A percentile compares a stretch with the other conserved stretches of the same genome.
Conservation (phyloP, 108 stramenopile genomes). For the Epithemia pelagica region DNA sequence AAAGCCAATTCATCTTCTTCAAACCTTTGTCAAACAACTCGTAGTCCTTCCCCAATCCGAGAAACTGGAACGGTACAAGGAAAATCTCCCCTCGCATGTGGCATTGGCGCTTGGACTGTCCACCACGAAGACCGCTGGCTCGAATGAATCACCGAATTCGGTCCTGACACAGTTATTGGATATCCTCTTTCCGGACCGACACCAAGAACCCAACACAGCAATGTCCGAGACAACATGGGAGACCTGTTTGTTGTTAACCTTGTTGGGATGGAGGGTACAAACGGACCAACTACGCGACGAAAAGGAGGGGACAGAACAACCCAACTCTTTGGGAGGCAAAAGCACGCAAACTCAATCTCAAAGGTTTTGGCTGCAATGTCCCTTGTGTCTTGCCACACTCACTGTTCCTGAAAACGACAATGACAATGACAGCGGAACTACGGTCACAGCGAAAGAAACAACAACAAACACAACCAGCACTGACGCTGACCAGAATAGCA, state of each 20-base stretch:
- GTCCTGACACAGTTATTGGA: not conserved
- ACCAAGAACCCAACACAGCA: not conserved
- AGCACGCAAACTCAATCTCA: not conserved
- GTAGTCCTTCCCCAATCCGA: not conserved
- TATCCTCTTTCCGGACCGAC: not conserved
- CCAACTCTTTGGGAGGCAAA: not conserved
- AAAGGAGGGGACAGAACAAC: no score
- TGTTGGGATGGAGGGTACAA: not conserved
- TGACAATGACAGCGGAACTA: no score
- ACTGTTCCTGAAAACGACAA: not conserved
- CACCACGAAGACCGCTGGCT: not conserved
- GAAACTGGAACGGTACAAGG: not conserved
- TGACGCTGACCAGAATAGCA: no score
- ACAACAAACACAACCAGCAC: no score
- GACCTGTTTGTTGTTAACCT: not conserved
- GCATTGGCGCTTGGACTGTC: not conserved
- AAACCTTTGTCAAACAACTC: conserved; percentile 1
- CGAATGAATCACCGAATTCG: not conserved
- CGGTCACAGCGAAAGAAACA: no score
- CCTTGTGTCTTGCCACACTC: conserved; percentile 4
- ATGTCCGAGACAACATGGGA: not conserved
- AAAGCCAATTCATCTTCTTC: not conserved
- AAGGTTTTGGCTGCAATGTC: not conserved
- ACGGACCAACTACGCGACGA: no score
- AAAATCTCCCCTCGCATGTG: not conserved